These are phyloP conservation scores for Pochonia chlamydosporia DNA, from an alignment of 2,329 filamentous ascomycete genomes.

Conservation along the genomic window DNA sequence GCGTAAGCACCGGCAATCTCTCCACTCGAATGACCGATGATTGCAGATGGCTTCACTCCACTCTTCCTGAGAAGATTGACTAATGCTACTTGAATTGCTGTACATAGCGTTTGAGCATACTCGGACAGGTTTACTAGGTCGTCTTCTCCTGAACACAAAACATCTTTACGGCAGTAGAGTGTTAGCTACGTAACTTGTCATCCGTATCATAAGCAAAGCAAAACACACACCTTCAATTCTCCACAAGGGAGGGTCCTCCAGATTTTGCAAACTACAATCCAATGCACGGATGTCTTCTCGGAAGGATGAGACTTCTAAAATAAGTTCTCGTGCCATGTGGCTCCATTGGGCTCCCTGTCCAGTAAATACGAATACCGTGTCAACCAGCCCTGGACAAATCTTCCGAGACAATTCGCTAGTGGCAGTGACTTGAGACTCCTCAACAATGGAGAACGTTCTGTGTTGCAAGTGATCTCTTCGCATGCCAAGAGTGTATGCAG, in stretches of 20 bases:
- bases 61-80: conserved; percentile 27
- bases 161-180: too few species aligned
- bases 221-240: too few species aligned
- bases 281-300: conserved; percentile 13
- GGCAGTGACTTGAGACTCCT: conserved; percentile 13
- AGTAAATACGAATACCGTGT: conserved; percentile 33
- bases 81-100: conserved; percentile 46
- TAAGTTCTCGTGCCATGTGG: conserved; percentile 30
- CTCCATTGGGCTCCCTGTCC: conserved; percentile 41
- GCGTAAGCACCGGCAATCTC: conserved; percentile 36
- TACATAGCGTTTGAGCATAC: conserved; percentile 46
- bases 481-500: conserved; percentile 11
- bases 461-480: conserved; percentile 7
- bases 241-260: background rate
- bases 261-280: background rate
- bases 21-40: conserved; percentile 33
- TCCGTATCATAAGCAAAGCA: too few species aligned
- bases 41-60: conserved; percentile 21
- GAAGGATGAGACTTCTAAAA: conserved; percentile 17
- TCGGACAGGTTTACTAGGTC: conserved; percentile 28
- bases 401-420: conserved; percentile 14
- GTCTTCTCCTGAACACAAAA: conserved; percentile 7
- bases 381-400: conserved; percentile 19
- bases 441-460: conserved; percentile 10
- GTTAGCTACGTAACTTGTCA: too few species aligned